A percentile compares a stretch with the other conserved stretches of the same genome.
Evolutionary conservation across 1,284 basidiomycete species (phyloP).

Genomic region (Fomitopsis pinicola): DNA sequence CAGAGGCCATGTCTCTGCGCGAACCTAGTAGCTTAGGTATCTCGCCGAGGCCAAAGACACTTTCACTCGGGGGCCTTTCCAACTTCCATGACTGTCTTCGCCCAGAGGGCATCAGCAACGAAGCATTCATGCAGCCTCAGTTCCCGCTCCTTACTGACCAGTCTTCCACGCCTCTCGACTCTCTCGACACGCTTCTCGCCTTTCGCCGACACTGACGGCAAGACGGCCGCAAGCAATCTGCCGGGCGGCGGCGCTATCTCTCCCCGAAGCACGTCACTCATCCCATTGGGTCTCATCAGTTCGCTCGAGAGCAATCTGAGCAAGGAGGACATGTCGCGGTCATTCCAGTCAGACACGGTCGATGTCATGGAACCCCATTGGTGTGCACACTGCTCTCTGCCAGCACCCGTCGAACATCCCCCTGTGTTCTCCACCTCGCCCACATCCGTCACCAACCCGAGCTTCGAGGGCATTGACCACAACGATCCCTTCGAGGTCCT

Average conservation of each 20-base stretch:
- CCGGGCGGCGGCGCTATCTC: conserved; percentile 18
- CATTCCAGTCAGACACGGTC: conserved; percentile 56
- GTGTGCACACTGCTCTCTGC: conserved; percentile 27
- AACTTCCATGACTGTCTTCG: conserved; percentile 27
- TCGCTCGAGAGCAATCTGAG: conserved; percentile 41
- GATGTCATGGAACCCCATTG: conserved; percentile 48
- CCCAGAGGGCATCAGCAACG: conserved; percentile 1
- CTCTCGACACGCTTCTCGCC: conserved; percentile 42
- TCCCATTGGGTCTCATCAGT: conserved; percentile 54
- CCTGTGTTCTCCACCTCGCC: conserved; percentile 32
- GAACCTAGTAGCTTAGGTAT: conserved; percentile 17
- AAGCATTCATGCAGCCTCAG: conserved; percentile 25
- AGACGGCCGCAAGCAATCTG: conserved; percentile 5
- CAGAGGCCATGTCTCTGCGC: conserved; percentile 18
- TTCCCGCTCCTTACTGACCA: conserved; percentile 43
- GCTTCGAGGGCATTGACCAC: conserved; percentile 27
- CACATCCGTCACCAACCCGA: conserved; percentile 24
- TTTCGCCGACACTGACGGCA: conserved; percentile 41
- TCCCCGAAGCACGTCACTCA: conserved; percentile 38
- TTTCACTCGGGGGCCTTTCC: conserved; percentile 36
- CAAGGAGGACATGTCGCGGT: conserved; percentile 34
- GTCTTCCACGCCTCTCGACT: conserved; percentile 24
- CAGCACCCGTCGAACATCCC: conserved; percentile 24
- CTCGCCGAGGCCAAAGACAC: conserved; percentile 32
- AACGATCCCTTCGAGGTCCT: conserved; percentile 43